Evolutionary conservation across 345 rosid species (phyloP), one percentile per base, ranked within the genome.

Genomic region (Camelina laxa): DNA sequence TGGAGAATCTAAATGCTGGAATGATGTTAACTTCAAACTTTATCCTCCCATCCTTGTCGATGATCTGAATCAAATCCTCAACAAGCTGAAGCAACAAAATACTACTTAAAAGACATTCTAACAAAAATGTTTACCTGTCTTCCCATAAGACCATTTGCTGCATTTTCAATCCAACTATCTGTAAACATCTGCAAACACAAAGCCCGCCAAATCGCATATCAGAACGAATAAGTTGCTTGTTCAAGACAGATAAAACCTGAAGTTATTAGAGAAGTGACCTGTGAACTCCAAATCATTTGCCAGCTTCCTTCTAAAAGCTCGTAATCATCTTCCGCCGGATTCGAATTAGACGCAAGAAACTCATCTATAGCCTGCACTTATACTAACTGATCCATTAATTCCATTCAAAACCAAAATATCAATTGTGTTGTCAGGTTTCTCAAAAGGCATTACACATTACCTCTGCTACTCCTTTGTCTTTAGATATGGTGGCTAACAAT

Each of bases 281-380:
- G 97, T 36, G 99, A 95, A 83, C 97, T 95, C 97, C 99, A 95
- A 59, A 90, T 78, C 99, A 95, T 91, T 67, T 88, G 90, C 99
- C 97, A 95, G 68, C 84, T 92, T 70, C 99, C 99, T 15, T 91
- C 97, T 7, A 79, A 16, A 10, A 94, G 90, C 44, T 87, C 82
- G n/a, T 72, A 75, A 58, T 85, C 96, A 35, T 83, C 84, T 54
- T 82, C 63, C 27, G 4, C 38, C 2, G 54, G 44, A 19, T 74
- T 74, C 65, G 79, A 54, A 63, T 84, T 83, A 11, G 19, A 57
- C 21, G 84, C 67, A 73, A 90, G 45, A 72, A 91, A 87, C 73
- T 85, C 86, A 71, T 89, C 82, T 17, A 94, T 90, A 53, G 89
- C 91, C 98, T 94, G 87, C 64, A 5, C 21, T 51, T 44, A 68